phyloP scores from a whole-genome alignment of 129 eudicot genomes.

The Artemisia annua region DNA sequence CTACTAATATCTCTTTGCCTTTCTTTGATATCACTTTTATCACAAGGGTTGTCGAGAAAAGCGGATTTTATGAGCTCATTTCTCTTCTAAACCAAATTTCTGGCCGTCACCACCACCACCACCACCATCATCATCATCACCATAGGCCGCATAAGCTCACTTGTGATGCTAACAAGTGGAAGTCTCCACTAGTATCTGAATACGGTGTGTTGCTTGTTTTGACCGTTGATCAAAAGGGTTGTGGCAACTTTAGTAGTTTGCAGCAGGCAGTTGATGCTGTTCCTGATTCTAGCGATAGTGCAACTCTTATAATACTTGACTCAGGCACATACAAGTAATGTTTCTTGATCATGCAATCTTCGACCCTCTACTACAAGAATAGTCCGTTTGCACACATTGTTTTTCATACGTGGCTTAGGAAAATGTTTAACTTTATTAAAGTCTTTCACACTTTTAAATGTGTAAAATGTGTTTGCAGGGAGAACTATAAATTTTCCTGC shows the following conservation, averaged over 20 bases:
- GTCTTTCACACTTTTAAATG: too few species aligned
- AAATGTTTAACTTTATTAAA: too few species aligned
- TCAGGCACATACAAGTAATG: constrained; percentile 80
- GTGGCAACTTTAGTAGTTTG: constrained; percentile 77
- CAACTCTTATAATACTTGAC: constrained; percentile 62
- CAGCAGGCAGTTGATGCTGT: constrained; percentile 84
- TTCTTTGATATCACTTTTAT: constrained; percentile 23
- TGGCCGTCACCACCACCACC: not conserved
- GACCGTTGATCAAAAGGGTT: constrained; percentile 65
- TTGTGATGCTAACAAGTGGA: constrained; percentile 54
- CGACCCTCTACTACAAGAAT: not conserved
- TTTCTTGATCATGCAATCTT: not conserved
- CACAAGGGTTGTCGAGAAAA: constrained; percentile 29
- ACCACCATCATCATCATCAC: constrained; percentile 35
- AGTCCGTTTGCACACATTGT: too few species aligned
- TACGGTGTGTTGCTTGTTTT: constrained; percentile 50
- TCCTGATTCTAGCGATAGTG: constrained; percentile 55
- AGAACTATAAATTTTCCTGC: too few species aligned
- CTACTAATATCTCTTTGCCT: not conserved
- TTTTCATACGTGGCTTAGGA: too few species aligned
- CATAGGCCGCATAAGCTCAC: constrained; percentile 20
- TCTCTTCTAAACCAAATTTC: constrained; percentile 12
- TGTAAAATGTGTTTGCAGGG: too few species aligned
- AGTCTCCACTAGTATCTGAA: constrained; percentile 45
- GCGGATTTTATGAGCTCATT: constrained; percentile 29